Percentiles rank a stretch among this genome's conserved stretches.
phyloP scores from a whole-genome alignment of 2,329 filamentous ascomycete genomes.

The Aureobasidium leucospermi region DNA sequence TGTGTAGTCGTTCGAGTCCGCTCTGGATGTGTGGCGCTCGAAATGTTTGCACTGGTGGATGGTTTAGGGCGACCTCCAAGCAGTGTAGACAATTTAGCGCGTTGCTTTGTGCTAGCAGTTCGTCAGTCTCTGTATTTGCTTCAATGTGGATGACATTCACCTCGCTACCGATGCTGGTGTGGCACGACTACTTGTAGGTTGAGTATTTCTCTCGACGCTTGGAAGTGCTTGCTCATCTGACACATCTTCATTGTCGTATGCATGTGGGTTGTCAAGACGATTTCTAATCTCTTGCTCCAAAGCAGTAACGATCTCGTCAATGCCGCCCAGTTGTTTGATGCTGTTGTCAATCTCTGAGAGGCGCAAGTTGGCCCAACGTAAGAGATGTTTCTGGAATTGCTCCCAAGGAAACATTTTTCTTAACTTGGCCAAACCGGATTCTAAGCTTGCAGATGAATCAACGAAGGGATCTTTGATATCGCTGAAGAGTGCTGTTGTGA shows the following conservation, averaged over 20 bases:
- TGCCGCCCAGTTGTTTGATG: constrained; percentile 38
- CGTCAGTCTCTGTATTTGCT: neutral
- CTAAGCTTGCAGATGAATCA: neutral
- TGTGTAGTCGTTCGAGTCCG: neutral
- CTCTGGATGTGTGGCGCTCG: neutral
- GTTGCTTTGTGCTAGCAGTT: neutral
- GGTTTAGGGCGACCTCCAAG: neutral
- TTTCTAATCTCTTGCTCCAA: constrained; percentile 26
- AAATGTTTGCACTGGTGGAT: neutral
- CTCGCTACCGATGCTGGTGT: neutral
- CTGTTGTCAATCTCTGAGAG: constrained; percentile 38
- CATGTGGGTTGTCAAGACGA: constrained; percentile 13
- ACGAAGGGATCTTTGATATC: neutral
- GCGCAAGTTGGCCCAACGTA: constrained; percentile 41
- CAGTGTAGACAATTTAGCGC: neutral
- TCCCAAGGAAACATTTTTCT: constrained; percentile 41
- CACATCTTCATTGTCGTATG: neutral
- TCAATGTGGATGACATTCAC: neutral
- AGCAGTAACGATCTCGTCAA: constrained; percentile 30
- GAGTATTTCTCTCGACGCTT: neutral
- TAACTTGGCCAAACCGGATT: neutral
- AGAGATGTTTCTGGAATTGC: constrained; percentile 37
- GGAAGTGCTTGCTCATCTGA: neutral
- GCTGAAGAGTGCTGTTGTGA: neutral
- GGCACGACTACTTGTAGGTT: neutral